phyloP scores from a whole-genome alignment of 306 rosid species.

The Abrus pulchellus region DNA sequence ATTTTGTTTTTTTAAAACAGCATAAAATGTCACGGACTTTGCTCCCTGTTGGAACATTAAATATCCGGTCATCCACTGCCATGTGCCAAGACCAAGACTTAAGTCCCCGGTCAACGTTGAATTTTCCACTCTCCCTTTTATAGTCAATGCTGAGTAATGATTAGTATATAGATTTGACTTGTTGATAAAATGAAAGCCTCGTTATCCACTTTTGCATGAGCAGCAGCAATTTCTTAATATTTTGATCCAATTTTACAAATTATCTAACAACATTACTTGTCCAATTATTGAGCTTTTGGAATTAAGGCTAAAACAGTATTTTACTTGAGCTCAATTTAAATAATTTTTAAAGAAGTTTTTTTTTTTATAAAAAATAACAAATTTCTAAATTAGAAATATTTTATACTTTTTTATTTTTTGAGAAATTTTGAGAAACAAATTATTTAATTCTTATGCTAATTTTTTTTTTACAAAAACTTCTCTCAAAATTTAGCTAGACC shows the following conservation, averaged over 20 bases:
- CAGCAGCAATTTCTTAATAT: neutral
- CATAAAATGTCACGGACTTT: neutral
- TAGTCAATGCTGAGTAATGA: neutral
- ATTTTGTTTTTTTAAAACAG: too few species aligned
- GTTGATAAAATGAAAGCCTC: neutral
- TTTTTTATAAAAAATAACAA: too few species aligned
- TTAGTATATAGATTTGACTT: neutral
- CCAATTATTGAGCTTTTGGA: too few species aligned
- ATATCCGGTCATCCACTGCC: neutral
- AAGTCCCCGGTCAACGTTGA: neutral
- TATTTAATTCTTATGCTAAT: too few species aligned
- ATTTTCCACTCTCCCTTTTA: neutral
- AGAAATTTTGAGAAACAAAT: too few species aligned
- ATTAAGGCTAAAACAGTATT: too few species aligned
- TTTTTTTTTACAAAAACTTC: too few species aligned
- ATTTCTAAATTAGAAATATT: too few species aligned
- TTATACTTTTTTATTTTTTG: too few species aligned
- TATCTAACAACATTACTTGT: neutral
- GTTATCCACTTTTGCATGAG: neutral
- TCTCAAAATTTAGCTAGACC: too few species aligned
- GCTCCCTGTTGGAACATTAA: neutral
- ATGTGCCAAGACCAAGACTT: neutral
- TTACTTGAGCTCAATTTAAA: too few species aligned
- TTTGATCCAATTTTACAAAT: neutral
- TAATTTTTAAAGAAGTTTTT: too few species aligned